Base-by-base conservation (phyloP, 208 protist species). In the Polymyxa betae region DNA sequence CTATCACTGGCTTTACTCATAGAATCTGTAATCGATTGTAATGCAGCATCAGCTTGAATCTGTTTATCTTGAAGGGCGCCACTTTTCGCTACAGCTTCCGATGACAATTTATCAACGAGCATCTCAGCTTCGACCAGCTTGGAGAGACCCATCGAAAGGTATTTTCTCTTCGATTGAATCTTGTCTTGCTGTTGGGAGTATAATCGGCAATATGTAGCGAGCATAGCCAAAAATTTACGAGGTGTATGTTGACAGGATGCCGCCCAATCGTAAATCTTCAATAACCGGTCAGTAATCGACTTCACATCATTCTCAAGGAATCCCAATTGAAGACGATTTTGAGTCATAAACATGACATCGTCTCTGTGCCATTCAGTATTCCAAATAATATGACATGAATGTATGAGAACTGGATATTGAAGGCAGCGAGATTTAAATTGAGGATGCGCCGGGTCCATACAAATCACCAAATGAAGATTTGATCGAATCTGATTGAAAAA, bases 391-490 rank as follows among this genome's bases (percentile, higher is more conserved):
- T 95, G 96, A 94, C 97, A 98, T 43, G 95, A 93, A 38, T 97
- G 98, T 94, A 96, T 98, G 43, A 99, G 95, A 20, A 98, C 97
- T 0, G 98, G 98, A 93, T 99, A 98, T 45, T 95, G 95, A 90
- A 97, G 95, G 92, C 97, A 98, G 64, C 96, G 95, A 38, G 93
- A 41, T 44, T 96, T 94, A 93, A 98, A 99, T 64, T 95, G 16
- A 52, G 90, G 92, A 97, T 97, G n/a, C 94, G 96, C 40, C 96
- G 97, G 90, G 93, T 99, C 97, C 94, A 99, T 97, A 64, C 96
- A 94, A 45, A 99, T 89, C 45, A 95, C 96, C 0, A 99, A 93
- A 95, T 99, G 97, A 90, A 99, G 93, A 90, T 97, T 97, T 40
- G 93, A 90, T 32, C 93, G 92, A 66, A 99, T 96, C 43, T 97